Base-by-base conservation (phyloP, 352 stramenopile genomes). In the Detonula confervacea region DNA sequence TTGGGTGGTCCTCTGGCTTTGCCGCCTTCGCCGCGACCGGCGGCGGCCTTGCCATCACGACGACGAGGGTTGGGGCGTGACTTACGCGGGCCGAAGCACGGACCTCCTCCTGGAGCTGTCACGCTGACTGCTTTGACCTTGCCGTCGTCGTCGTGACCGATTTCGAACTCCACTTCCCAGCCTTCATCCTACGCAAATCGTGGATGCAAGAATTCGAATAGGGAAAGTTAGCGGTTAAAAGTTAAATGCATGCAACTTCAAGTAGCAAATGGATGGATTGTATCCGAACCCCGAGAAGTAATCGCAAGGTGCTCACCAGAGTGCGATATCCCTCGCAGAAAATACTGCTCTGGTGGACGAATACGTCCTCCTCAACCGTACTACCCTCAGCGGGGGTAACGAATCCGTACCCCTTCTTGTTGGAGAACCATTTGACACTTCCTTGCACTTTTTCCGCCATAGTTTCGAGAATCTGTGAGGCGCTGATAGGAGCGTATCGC, bases 361-460 rank as follows among this genome's bases (percentile, higher is more conserved):
- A 93, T 39, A 93, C 83, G 79, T 93, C 88, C 67, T 93, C 87
- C 20, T 61, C 56, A n/a, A 81, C 54, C 18, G 73, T 51, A 55
- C 66, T 74, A 12, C 76, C 86, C n/a, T 80, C 77, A 14, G 73
- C 77, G 42, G 90, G 87, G 3, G 87, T 87, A 61, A 95, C 89
- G 75, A 95, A 95, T 39, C 91, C 91, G 52, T 86, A 95, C 20
- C 91, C 90, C 81, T 94, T 94, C 55, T 80, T 87, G 64, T 87
- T 90, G 52, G 87, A 91, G 68, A 95, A 95, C 91, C 91, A 95
- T 72, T 95, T 95, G 29, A 94, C 90, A 9, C 64, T 91, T 81
- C 88, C 91, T 80, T 89, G 64, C 47, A 89, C 54, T 52, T 86
- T 88, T 56, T 74, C 59, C 70, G 79, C 72, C 72, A 77, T 86